Evolutionary conservation across 169 alveolate species (phyloP).

Genomic region (Amoebophrya sp.): DNA sequence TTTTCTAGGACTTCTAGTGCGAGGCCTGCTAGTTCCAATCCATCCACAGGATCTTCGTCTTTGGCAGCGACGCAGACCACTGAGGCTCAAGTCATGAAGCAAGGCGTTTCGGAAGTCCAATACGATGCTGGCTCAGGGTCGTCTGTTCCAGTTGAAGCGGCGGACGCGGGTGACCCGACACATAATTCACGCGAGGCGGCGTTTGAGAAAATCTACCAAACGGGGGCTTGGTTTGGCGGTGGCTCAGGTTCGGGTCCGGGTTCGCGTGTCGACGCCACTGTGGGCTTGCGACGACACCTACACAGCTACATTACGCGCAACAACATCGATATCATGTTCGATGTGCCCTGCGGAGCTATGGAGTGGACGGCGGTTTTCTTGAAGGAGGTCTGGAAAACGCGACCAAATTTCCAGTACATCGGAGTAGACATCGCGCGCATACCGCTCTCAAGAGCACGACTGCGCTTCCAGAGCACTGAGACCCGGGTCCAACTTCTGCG

Average conservation of each 20-base stretch:
- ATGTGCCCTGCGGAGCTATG: neutral
- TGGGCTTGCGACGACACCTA: neutral
- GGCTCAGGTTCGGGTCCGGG: neutral
- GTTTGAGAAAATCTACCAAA: neutral
- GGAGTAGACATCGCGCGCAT: neutral
- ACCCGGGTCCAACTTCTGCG: neutral
- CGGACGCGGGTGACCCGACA: neutral
- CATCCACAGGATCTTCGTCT: too few species aligned
- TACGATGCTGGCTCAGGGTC: too few species aligned
- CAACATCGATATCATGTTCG: neutral
- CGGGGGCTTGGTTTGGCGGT: neutral
- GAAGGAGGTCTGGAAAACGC: neutral
- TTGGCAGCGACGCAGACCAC: too few species aligned
- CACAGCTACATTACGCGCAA: neutral
- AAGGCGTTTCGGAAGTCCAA: too few species aligned
- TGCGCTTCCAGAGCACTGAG: neutral
- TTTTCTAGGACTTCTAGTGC: too few species aligned
- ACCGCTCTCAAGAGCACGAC: neutral
- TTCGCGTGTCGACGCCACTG: neutral
- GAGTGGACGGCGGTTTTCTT: neutral
- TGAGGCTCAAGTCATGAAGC: too few species aligned
- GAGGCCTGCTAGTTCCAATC: too few species aligned
- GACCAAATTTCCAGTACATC: neutral
- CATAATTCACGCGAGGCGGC: neutral
- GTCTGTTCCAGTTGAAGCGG: too few species aligned